These are phyloP conservation scores for Thuidium tamariscinum DNA, from an alignment of 225 moss, liverwort and hornwort species.

Conservation along the genomic window DNA sequence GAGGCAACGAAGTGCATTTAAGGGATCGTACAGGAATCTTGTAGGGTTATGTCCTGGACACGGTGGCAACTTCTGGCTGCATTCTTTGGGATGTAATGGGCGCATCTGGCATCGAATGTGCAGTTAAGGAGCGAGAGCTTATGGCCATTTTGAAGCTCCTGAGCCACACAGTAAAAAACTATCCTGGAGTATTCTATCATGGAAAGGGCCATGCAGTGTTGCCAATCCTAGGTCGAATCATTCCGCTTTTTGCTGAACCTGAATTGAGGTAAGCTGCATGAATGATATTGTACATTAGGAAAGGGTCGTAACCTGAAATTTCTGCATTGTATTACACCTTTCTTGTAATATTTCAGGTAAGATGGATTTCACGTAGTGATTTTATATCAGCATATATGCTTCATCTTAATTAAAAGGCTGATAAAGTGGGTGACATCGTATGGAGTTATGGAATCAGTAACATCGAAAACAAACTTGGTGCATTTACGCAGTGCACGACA, in stretches of 20 bases:
- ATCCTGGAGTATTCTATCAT: slow-evolving; percentile 76
- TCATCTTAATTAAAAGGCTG: not conserved
- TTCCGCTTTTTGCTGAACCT: slow-evolving; percentile 80
- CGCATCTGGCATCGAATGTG: not conserved
- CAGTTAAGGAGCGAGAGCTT: slow-evolving; percentile 91
- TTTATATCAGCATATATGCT: not conserved
- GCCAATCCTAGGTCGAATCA: slow-evolving; percentile 78
- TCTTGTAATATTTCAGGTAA: not conserved
- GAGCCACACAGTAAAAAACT: slow-evolving; percentile 82
- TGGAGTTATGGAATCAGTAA: not conserved
- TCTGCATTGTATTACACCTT: not conserved
- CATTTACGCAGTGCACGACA: slow-evolving; percentile 55
- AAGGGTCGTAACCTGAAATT: not conserved
- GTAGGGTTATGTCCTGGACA: not conserved
- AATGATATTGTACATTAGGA: not conserved
- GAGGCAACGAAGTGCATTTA: not conserved
- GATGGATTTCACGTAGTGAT: not conserved
- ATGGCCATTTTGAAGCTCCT: slow-evolving; percentile 88
- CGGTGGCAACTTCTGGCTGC: not conserved
- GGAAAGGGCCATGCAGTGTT: slow-evolving; percentile 77
- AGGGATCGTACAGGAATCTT: not conserved
- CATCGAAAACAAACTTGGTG: not conserved
- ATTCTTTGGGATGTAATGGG: not conserved
- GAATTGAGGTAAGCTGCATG: slow-evolving; percentile 51
- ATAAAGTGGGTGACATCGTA: not conserved